These are phyloP conservation scores for Mortierella sp. DNA, from an alignment of 371 early-diverging fungal species.

Conservation along the genomic window DNA sequence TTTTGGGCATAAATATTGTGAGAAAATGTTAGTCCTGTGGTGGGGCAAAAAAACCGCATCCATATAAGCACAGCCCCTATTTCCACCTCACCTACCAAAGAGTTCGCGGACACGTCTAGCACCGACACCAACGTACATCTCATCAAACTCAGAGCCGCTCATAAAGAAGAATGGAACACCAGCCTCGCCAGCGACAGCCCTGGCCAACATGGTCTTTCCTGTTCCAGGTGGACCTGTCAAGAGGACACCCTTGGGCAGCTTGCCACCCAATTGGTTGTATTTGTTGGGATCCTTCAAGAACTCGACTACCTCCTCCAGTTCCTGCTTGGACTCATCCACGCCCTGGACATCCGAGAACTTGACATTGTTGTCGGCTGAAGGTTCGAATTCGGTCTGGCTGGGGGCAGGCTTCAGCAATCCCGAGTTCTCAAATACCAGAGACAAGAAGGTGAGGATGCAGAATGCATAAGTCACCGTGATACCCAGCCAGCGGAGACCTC, in stretches of 20 bases:
- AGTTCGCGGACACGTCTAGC: conserved; percentile 87
- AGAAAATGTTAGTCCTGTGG: no score
- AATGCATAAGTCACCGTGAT: conserved; percentile 84
- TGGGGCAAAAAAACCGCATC: no score
- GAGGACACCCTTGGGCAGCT: conserved; percentile 96
- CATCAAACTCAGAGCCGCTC: conserved; percentile 98
- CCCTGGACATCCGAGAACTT: conserved; percentile 97
- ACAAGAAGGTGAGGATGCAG: conserved; percentile 80
- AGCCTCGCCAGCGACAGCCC: conserved; percentile 95
- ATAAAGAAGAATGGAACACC: conserved; percentile 98
- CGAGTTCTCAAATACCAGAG: conserved; percentile 82
- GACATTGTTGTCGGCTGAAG: conserved; percentile 75
- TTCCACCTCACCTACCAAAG: conserved; percentile 67
- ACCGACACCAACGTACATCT: conserved; percentile 99
- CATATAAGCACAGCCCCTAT: not conserved
- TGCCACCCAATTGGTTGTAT: conserved; percentile 94
- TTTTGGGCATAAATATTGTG: conserved; percentile 45
- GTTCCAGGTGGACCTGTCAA: conserved; percentile 99
- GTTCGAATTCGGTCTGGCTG: conserved; percentile 78
- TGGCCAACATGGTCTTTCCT: conserved; percentile 94
- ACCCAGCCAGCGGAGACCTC: conserved; percentile 79
- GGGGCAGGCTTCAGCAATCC: conserved; percentile 77
- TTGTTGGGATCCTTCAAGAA: conserved; percentile 93
- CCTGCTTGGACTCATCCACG: conserved; percentile 97
- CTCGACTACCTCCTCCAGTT: conserved; percentile 95